Evolutionary conservation across 2,329 filamentous ascomycete species (phyloP), one percentile per base, ranked within the genome.

Genomic region (Trichophyton schoenleinii): DNA sequence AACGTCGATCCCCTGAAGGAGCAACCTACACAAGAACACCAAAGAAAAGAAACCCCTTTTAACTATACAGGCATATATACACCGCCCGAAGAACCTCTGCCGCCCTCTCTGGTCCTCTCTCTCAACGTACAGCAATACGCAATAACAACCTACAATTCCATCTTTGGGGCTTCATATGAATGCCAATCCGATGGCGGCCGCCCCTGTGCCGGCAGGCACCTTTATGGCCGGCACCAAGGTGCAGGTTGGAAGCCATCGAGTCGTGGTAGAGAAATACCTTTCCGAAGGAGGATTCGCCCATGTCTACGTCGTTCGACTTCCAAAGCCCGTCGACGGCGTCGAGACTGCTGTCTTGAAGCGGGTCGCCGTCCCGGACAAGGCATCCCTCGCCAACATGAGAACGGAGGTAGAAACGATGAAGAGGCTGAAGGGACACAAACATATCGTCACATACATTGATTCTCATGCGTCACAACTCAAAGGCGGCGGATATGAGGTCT

Each of bases 401-500:
- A 97, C 87, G 67, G 94, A 99, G 80, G 94, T 99, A 68, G 94
- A 99, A 78, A 99, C 94, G 13, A 99, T 99, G 94, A 99, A 99
- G 85, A 91, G 94, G 76, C 82, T 99, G 69, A 96, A 96, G 80
- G 94, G 94, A 62, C 94, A 97, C 81, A 85, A 86, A 65, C 87
- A 94, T 69, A 97, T 99, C 71, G 94, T 99, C 69, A 96, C 88
- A 63, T 99, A 99, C 77, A 91, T 97, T 73, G 94, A 99, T 78
- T 97, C 92, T 66, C 94, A 99, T 75, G 94, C 94, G 42, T 96
- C 91, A 15, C 91, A 97, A 75, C 79, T 97, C 68, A 87, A 89
- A 69, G 90, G 88, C 59, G 91, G 91, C 48, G 94, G 94, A 62
- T 99, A 96, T 74, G 94, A 99, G 79, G 94, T 99, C 62, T 99